Base-by-base conservation (phyloP, 2,329 filamentous ascomycete species). In the Trichophyton rubrum region DNA sequence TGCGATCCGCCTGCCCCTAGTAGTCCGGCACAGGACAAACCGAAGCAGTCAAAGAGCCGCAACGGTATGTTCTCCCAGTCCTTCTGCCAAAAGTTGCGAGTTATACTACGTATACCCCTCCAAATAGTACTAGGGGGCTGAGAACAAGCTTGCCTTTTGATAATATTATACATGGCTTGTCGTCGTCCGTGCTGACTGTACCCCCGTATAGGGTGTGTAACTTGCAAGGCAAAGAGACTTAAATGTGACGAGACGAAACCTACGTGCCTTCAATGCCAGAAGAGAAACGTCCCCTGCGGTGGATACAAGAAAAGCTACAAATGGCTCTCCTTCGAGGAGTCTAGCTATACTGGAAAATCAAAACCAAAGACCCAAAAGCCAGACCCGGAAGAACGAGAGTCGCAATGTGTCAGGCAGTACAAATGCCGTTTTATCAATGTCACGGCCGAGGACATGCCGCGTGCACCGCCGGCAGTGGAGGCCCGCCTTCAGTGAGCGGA, bases 261-360 rank as follows among this genome's bases (percentile, higher is more conserved):
- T 0, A 79, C 77, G 22, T 88, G 85, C 67, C 77, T 82, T 62
- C 85, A 88, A 74, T 88, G 85, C 68, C 77, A 82, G 53, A 82
- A 82, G 66, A 78, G 85, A 59, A 83, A 80, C 64, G 85, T 88
- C 22, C 70, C 75, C 2, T 89, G 86, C 68, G 85, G 85, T 62
- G 86, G 86, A 40, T 89, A 88, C 73, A 86, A 84, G 71, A 89
- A 87, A 70, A 83, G 87, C 70, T 88, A 87, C 74, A 88, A 88
- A 77, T 89, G 86, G 86, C 78, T 84, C 59, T 80, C 84, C 0
- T 87, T 87, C 66, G 84, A 85, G 67, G 85, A 88, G 65, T 79
- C 81, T 55, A 83, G 75, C 60, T 77, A 84, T 64, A 73, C 68
- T 9, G 66, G 69, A 35, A 76, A 72, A 43, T 63, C 70, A 24